phyloP scores from a whole-genome alignment of 2,329 filamentous ascomycete species.

The Trichoderma cornu-damae region DNA sequence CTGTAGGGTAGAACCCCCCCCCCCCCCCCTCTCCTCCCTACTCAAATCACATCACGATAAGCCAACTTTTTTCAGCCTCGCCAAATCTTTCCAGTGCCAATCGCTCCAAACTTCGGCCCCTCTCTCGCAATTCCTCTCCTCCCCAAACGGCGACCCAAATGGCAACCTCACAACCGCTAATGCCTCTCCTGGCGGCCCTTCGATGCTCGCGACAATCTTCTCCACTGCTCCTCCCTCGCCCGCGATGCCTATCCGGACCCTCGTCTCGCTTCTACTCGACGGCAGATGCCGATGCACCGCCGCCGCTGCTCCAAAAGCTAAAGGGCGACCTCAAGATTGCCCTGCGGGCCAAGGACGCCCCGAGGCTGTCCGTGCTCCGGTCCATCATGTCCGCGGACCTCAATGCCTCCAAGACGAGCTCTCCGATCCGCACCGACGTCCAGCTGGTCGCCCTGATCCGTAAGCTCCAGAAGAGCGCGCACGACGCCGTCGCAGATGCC shows the following conservation, averaged over 20 bases:
- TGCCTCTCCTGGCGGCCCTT: slow-evolving; percentile 24
- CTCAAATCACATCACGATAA: background rate
- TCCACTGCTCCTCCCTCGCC: background rate
- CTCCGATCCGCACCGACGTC: slow-evolving; percentile 64
- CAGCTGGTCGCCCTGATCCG: slow-evolving; percentile 64
- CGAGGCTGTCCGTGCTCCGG: slow-evolving; percentile 64
- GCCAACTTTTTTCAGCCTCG: too few species aligned
- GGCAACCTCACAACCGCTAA: slow-evolving; percentile 19
- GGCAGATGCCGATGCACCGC: slow-evolving; percentile 34
- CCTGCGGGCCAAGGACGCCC: slow-evolving; percentile 60
- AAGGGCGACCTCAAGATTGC: slow-evolving; percentile 59
- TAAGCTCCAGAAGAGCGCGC: slow-evolving; percentile 54
- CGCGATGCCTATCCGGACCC: slow-evolving; percentile 11
- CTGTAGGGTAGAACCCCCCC: too few species aligned
- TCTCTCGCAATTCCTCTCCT: background rate
- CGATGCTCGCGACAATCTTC: slow-evolving; percentile 20
- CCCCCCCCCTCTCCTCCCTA: background rate
- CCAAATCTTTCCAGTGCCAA: background rate
- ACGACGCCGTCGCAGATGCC: slow-evolving; percentile 60
- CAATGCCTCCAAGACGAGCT: slow-evolving; percentile 68
- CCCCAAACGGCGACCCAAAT: background rate
- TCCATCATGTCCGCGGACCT: slow-evolving; percentile 63
- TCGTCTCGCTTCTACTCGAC: slow-evolving; percentile 32
- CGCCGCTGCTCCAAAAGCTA: slow-evolving; percentile 49
- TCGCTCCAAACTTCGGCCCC: background rate